Conservation (phyloP, 2,329 filamentous ascomycete species). For the Aspergillus felis region DNA sequence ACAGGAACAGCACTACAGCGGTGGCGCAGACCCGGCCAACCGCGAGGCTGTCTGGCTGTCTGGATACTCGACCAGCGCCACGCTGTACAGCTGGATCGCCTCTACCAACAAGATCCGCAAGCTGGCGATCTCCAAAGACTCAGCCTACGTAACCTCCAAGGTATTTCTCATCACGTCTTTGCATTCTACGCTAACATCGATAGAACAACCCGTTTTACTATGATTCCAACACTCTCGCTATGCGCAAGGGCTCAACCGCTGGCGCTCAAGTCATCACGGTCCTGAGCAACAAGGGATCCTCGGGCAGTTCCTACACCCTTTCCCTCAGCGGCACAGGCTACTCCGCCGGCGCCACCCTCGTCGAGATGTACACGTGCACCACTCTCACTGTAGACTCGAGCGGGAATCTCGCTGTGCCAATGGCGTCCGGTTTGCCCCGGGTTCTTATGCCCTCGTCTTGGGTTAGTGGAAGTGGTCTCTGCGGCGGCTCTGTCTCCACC, state of each 20-base stretch:
- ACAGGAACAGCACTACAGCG: constrained; percentile 58
- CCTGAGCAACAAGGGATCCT: constrained; percentile 39
- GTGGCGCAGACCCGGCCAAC: constrained; percentile 45
- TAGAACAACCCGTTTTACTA: constrained; percentile 40
- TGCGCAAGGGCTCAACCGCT: constrained; percentile 35
- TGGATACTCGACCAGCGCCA: constrained; percentile 44
- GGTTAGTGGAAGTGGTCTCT: constrained; percentile 6
- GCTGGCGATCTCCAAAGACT: constrained; percentile 34
- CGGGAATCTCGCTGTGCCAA: constrained; percentile 44
- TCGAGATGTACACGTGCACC: constrained; percentile 39
- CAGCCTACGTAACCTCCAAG: constrained; percentile 37
- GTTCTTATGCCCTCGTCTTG: constrained; percentile 25
- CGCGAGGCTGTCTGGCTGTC: constrained; percentile 57
- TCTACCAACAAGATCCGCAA: constrained; percentile 49
- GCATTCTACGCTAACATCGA: background rate
- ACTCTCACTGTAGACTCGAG: constrained; percentile 39
- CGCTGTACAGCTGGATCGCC: constrained; percentile 47
- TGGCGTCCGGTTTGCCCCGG: constrained; percentile 42
- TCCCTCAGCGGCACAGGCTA: constrained; percentile 20
- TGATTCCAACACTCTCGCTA: constrained; percentile 40
- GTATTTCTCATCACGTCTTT: constrained; percentile 2
- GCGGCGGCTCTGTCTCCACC: constrained; percentile 3
- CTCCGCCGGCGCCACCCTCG: constrained; percentile 18
- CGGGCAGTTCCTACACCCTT: constrained; percentile 19
- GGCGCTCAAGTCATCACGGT: constrained; percentile 38